phyloP scores from a whole-genome alignment of 2,329 filamentous ascomycete genomes.

The Polytolypa hystricis region DNA sequence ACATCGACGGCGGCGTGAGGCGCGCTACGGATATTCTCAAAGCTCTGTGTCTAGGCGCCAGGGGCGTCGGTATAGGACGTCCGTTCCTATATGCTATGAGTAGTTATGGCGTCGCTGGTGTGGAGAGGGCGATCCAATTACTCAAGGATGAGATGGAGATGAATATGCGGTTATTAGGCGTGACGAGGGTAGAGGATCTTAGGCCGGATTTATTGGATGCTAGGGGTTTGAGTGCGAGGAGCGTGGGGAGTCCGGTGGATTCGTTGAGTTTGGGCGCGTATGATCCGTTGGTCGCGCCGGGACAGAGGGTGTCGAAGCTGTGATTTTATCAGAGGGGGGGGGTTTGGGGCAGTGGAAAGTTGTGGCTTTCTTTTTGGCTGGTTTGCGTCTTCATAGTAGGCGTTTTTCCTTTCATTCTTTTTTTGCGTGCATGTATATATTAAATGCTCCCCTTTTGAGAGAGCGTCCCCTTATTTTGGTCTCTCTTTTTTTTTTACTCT shows the following conservation, averaged over 20 bases:
- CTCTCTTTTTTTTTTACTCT: too few relatives aligned
- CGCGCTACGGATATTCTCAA: conserved; percentile 92
- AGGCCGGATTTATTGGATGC: conserved; percentile 72
- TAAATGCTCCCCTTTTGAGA: background rate
- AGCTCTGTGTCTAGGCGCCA: conserved; percentile 82
- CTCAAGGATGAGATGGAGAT: conserved; percentile 97
- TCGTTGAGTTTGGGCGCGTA: conserved; percentile 48
- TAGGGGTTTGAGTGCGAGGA: conserved; percentile 50
- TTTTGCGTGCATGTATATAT: background rate
- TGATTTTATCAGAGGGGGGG: conserved; percentile 10
- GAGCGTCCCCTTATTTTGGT: too few relatives aligned
- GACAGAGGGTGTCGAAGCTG: conserved; percentile 40
- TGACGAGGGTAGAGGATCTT: conserved; percentile 61
- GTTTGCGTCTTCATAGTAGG: background rate
- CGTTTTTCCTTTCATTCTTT: background rate
- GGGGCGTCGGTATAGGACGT: conserved; percentile 83
- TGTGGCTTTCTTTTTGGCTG: background rate
- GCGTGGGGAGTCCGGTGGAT: conserved; percentile 49
- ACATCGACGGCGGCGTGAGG: conserved; percentile 79
- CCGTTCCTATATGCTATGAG: conserved; percentile 97
- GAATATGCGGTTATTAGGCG: conserved; percentile 93
- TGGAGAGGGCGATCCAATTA: conserved; percentile 84
- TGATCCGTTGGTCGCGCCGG: conserved; percentile 40
- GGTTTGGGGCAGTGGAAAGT: background rate
- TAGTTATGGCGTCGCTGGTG: conserved; percentile 74